These are phyloP conservation scores for Coriolopsis trogii DNA, from an alignment of 1,284 basidiomycete genomes.

Conservation along the genomic window DNA sequence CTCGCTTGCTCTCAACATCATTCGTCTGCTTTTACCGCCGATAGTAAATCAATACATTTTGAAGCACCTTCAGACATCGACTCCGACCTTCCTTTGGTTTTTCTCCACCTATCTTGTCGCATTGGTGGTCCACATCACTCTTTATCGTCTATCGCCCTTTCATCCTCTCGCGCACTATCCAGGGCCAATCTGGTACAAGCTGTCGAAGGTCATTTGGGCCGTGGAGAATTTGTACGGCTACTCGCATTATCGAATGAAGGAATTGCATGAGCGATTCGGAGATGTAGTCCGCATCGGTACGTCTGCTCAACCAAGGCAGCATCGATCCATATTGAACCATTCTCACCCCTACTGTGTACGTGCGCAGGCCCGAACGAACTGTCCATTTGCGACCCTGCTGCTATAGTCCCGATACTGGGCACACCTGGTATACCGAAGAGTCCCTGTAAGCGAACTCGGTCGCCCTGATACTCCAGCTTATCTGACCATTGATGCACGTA, in stretches of 20 bases:
- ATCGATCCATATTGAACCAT: no score
- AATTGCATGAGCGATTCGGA: no score
- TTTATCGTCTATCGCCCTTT: background rate
- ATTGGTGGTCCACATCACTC: background rate
- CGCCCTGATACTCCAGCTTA: background rate
- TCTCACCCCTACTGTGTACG: background rate
- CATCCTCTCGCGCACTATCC: background rate
- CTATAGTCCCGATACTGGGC: slow-evolving; percentile 17
- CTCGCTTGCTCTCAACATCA: background rate
- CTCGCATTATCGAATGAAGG: no score
- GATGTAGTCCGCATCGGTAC: no score
- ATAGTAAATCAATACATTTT: background rate
- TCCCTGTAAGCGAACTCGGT: slow-evolving; percentile 11
- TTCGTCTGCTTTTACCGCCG: background rate
- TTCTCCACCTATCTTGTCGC: background rate
- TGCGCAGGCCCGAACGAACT: slow-evolving; percentile 21
- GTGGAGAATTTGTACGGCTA: no score
- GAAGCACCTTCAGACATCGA: background rate
- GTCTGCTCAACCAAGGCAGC: no score
- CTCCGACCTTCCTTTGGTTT: background rate
- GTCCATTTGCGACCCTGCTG: background rate
- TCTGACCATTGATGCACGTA: background rate
- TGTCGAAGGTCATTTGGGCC: background rate
- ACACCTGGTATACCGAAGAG: slow-evolving; percentile 28
- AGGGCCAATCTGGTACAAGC: background rate